phyloP scores from a whole-genome alignment of 2,329 filamentous ascomycete genomes.

The Dothistroma septosporum region DNA sequence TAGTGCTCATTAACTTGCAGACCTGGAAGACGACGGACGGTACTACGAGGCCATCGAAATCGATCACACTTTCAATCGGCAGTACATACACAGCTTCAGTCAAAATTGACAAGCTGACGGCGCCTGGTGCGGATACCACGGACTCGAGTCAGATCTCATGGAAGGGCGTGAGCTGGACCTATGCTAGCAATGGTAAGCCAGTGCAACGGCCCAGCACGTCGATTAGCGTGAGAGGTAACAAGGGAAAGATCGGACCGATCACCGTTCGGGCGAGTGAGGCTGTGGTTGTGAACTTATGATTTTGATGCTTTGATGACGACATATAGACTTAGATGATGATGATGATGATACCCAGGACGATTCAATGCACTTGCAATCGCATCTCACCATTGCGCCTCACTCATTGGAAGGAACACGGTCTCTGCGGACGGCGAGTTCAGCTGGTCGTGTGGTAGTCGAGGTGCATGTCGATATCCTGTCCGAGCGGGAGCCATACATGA shows the following conservation, averaged over 20 bases:
- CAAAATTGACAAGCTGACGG: slow-evolving; percentile 11
- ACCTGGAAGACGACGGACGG: neutral
- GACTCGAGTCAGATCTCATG: slow-evolving; percentile 16
- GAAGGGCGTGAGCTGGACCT: slow-evolving; percentile 15
- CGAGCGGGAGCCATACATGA: no score
- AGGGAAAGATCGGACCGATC: slow-evolving; percentile 2
- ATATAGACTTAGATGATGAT: neutral
- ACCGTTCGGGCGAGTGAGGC: slow-evolving; percentile 9
- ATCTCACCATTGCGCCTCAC: no score
- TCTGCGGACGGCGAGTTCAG: no score
- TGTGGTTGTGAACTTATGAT: slow-evolving; percentile 11
- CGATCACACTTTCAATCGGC: slow-evolving; percentile 3
- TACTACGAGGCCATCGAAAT: slow-evolving; percentile 7
- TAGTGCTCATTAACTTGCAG: slow-evolving; percentile 17
- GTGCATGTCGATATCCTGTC: no score
- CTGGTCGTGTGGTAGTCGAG: no score
- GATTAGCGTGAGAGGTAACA: neutral
- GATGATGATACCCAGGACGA: neutral
- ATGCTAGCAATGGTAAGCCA: slow-evolving; percentile 11
- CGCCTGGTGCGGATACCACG: slow-evolving; percentile 9
- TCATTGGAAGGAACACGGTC: no score
- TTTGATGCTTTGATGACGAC: neutral
- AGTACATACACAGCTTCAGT: slow-evolving; percentile 7
- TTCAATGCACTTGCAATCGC: neutral
- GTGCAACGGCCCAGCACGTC: slow-evolving; percentile 7